phyloP scores from a whole-genome alignment of 2,329 filamentous ascomycete species.

The Trichoderma harzianum region DNA sequence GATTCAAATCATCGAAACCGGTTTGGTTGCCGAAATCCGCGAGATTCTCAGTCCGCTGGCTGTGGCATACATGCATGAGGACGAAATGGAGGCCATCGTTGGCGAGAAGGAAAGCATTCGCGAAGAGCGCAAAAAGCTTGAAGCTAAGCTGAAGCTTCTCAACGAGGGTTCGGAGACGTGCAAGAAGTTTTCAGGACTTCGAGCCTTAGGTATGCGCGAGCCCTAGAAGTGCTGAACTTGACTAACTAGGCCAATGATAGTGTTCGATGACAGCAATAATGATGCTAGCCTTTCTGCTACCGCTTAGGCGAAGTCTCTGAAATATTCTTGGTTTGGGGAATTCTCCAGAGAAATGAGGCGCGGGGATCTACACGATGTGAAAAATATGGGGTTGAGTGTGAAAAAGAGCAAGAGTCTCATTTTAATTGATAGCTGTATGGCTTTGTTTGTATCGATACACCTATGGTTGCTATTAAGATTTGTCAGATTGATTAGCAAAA shows the following conservation, averaged over 20 bases:
- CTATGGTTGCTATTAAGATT: too few relatives aligned
- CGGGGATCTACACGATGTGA: too few relatives aligned
- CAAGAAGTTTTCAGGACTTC: constrained; percentile 3
- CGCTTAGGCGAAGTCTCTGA: too few relatives aligned
- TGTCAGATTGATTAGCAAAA: too few relatives aligned
- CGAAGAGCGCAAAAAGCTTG: background rate
- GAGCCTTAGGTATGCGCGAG: background rate
- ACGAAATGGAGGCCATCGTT: constrained; percentile 22
- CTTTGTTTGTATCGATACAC: too few relatives aligned
- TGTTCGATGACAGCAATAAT: background rate
- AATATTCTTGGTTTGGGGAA: too few relatives aligned
- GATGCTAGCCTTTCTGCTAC: background rate
- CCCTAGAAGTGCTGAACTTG: background rate
- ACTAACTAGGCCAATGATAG: background rate
- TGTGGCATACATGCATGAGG: constrained; percentile 22
- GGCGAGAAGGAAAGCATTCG: constrained; percentile 21
- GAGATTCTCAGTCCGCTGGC: constrained; percentile 22
- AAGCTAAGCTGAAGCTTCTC: constrained; percentile 5
- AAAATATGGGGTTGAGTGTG: too few relatives aligned
- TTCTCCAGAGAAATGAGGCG: too few relatives aligned
- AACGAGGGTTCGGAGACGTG: background rate
- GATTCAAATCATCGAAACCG: constrained; percentile 26
- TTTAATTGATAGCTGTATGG: too few relatives aligned
- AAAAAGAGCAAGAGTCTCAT: too few relatives aligned
- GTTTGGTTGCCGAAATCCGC: constrained; percentile 22